These are phyloP conservation scores for Paecilomyces formosus DNA, from an alignment of 2,329 filamentous ascomycete species.

Conservation along the genomic window DNA sequence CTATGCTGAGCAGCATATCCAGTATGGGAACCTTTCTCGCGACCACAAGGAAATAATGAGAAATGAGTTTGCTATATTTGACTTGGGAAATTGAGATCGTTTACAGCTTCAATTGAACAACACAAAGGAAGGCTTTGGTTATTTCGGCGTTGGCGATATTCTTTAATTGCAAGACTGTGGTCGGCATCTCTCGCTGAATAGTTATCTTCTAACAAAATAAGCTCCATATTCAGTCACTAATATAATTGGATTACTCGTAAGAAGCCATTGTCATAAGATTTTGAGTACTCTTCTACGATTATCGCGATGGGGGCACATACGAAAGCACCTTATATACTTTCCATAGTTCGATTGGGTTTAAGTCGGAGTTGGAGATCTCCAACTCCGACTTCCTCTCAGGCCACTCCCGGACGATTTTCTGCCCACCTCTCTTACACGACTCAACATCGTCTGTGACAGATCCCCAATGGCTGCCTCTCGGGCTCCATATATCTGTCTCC, in stretches of 20 bases:
- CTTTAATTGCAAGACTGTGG: not conserved
- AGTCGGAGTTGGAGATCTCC: not conserved
- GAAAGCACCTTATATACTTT: not conserved
- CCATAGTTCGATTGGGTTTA: not conserved
- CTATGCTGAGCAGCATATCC: not conserved
- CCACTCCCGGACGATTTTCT: not conserved
- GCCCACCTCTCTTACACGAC: not conserved
- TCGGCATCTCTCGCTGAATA: not conserved
- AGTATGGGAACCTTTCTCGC: not conserved
- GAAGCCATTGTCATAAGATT: not conserved
- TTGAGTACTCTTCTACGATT: not conserved
- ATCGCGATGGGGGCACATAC: not conserved
- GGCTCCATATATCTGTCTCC: conserved; percentile 25
- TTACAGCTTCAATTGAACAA: not conserved
- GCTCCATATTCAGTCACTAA: not conserved
- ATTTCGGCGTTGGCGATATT: not conserved
- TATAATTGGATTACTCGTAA: too few relatives aligned
- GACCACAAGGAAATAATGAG: not conserved
- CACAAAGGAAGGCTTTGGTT: not conserved
- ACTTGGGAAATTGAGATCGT: not conserved
- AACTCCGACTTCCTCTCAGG: not conserved
- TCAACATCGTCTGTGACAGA: not conserved
- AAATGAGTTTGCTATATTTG: not conserved
- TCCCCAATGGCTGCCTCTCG: conserved; percentile 16
- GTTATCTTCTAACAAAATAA: not conserved